A percentile compares a stretch with the other conserved stretches of the same genome.
phyloP scores from a whole-genome alignment of 2,329 filamentous ascomycete genomes.

The Claviceps fusiformis region DNA sequence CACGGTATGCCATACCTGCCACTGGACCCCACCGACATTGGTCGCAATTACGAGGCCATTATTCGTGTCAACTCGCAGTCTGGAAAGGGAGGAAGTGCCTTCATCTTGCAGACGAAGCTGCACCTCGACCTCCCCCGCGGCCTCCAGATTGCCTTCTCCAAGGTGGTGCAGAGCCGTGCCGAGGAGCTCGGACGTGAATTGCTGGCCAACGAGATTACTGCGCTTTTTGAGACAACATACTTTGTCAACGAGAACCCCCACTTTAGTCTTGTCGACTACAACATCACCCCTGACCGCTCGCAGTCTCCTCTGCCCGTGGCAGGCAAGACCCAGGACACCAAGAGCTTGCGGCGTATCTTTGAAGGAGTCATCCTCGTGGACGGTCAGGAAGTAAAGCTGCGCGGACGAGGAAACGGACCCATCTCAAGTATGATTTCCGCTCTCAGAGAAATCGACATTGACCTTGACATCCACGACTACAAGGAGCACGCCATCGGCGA shows the following conservation, averaged over 20 bases:
- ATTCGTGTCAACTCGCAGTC: constrained; percentile 96
- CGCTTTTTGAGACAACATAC: constrained; percentile 81
- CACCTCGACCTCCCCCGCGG: constrained; percentile 87
- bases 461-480: constrained; percentile 86
- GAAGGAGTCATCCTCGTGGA: constrained; percentile 75
- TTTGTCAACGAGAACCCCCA: constrained; percentile 71
- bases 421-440: constrained; percentile 81
- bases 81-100: constrained; percentile 88
- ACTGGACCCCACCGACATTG: constrained; percentile 84
- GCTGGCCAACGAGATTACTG: constrained; percentile 67
- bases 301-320: constrained; percentile 54
- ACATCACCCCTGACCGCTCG: constrained; percentile 73
- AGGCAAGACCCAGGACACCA: constrained; percentile 63
- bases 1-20: constrained; percentile 73
- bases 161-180: constrained; percentile 68
- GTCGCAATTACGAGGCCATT: constrained; percentile 92
- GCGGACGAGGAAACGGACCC: constrained; percentile 75
- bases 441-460: constrained; percentile 62
- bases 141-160: constrained; percentile 81
- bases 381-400: constrained; percentile 62
- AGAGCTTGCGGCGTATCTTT: constrained; percentile 69
- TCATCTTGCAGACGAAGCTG: constrained; percentile 81
- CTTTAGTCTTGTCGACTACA: constrained; percentile 83
- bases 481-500: constrained; percentile 88
- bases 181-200: constrained; percentile 76